Percentiles rank a stretch among this genome's conserved stretches.
phyloP scores from a whole-genome alignment of 352 stramenopile species.

The Aphanomyces euteiches region DNA sequence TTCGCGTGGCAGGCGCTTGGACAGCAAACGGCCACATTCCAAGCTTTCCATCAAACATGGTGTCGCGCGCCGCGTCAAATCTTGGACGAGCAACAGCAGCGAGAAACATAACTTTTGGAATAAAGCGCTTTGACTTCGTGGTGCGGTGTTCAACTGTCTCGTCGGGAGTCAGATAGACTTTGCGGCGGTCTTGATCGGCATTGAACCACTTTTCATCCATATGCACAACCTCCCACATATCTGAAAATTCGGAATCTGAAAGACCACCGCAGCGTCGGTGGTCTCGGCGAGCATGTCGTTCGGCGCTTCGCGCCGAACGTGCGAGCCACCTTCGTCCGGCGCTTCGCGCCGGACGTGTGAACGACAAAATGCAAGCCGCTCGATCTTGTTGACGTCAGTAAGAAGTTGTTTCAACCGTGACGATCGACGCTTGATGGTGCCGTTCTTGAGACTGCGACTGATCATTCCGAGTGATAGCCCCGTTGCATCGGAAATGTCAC shows the following conservation, averaged over 20 bases:
- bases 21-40: neutral
- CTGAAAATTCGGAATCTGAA: neutral
- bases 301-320: neutral
- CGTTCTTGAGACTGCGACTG: neutral
- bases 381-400: neutral
- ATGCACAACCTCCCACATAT: slow-evolving; percentile 1
- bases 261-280: neutral
- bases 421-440: neutral
- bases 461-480: neutral
- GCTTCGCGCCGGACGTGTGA: no score
- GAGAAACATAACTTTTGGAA: slow-evolving; percentile 6
- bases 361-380: neutral
- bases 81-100: neutral
- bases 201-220: slow-evolving; percentile 12
- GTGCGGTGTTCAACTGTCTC: neutral
- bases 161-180: neutral
- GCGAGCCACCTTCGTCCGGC: no score
- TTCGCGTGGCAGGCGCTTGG: neutral
- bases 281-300: neutral
- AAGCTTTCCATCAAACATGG: neutral
- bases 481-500: neutral
- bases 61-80: neutral
- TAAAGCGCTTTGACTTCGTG: no score
- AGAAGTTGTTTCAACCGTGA: neutral
- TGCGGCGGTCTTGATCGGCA: neutral